Conservation (phyloP, 768 basidiomycete species). For the Amanita fuliginea region DNA sequence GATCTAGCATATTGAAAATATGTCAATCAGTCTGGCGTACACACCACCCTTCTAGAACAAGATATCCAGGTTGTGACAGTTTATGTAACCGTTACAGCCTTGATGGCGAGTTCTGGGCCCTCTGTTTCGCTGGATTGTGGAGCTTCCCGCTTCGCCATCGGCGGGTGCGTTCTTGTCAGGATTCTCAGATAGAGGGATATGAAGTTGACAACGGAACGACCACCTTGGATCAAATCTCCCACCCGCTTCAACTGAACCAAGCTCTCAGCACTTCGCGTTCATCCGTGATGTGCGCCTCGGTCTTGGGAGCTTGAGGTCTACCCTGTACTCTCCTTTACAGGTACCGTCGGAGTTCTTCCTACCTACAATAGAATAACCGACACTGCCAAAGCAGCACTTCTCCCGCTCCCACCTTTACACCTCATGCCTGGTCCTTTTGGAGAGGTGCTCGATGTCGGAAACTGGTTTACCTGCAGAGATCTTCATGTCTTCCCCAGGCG, state of each 20-base stretch:
- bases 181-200: background rate
- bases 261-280: conserved; percentile 2
- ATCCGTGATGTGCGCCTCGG: conserved; percentile 6
- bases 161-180: background rate
- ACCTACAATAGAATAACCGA: background rate
- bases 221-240: too few species aligned
- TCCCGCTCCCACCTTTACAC: conserved; percentile 2
- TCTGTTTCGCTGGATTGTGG: background rate
- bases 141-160: background rate
- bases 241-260: background rate
- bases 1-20: too few species aligned
- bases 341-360: background rate
- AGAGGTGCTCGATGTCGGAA: background rate
- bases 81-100: too few species aligned
- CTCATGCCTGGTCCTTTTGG: conserved; percentile 1
- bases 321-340: background rate
- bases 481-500: background rate
- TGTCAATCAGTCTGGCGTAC: too few species aligned
- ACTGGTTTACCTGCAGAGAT: background rate
- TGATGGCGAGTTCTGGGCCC: too few species aligned
- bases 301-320: background rate
- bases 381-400: conserved; percentile 2
- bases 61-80: too few species aligned
- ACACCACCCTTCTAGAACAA: too few species aligned
- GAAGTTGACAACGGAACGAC: background rate